Base-by-base conservation (phyloP, 2,329 filamentous ascomycete genomes). In the Penicillium sp. region DNA sequence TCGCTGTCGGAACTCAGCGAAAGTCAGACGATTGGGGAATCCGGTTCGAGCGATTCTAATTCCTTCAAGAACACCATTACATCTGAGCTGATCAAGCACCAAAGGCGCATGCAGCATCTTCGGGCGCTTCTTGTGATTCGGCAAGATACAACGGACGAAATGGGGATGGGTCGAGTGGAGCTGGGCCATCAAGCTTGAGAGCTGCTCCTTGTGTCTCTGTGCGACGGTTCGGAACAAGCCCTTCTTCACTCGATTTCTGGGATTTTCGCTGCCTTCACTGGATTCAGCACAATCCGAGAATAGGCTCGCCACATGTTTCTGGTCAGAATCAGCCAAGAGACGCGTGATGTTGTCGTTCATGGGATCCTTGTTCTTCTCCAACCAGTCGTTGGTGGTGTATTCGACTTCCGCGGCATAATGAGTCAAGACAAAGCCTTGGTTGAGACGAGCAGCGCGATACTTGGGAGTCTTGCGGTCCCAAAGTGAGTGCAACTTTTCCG, bases 341-440 rank as follows among this genome's bases (percentile, higher is more conserved):
- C 90, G 85, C 0, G 95, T 99, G 57, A 99, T 82, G 58, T 97
- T 99, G 79, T 99, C 95, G 65, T 97, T 97, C 42, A 99, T 74
- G 1, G 94, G 95, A 66, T 99, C 94, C 71, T 99, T 99, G 79
- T 99, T 99, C 81, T 97, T 99, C 72, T 97, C 93, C 31, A 99
- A 77, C 94, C 94, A 99, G 52, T 89, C 89, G 51, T 93, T 85
- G 0, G 94, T 99, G 0, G 88, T 91, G 70, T 99, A 99, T 71
- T 99, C 95, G 2, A 99, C 94, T 71, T 97, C 94, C 24, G 94
- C 92, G 23, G 94, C 94, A 67, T 99, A 99, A 69, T 99, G 94
- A 0, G 94, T 99, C 18, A 99, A 84, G 63, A 96, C 86, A 67
- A 99, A 99, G 13, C 94, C 95, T 66, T 96, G 90, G 1, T 85